These are phyloP conservation scores for Anisogramma anomala DNA, from an alignment of 2,329 filamentous ascomycete species.

Conservation along the genomic window DNA sequence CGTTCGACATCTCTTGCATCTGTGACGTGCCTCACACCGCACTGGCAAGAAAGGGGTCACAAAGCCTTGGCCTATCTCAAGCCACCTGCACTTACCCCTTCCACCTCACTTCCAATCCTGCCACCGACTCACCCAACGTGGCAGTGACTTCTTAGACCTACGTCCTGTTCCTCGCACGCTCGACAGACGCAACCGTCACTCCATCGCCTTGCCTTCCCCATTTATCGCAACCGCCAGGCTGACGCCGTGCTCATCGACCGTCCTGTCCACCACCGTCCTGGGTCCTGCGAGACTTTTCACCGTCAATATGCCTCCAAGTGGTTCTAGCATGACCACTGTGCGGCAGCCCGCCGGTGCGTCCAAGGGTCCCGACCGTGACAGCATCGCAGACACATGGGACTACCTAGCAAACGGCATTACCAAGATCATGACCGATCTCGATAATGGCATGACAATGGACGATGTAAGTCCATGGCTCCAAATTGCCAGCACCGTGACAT, in stretches of 20 bases:
- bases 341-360: constrained; percentile 35
- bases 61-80: too few species aligned
- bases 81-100: too few species aligned
- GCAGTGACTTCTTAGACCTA: too few species aligned
- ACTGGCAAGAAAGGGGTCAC: too few species aligned
- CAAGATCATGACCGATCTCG: constrained; percentile 85
- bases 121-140: too few species aligned
- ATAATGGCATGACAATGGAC: constrained; percentile 86
- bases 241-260: neutral
- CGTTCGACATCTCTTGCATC: neutral
- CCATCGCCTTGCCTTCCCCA: too few species aligned
- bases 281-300: constrained; percentile 5
- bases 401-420: constrained; percentile 83
- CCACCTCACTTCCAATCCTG: too few species aligned
- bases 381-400: constrained; percentile 51
- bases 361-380: constrained; percentile 48
- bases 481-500: neutral
- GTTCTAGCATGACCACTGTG: constrained; percentile 17
- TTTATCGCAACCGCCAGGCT: neutral
- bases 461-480: constrained; percentile 42
- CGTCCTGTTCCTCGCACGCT: too few species aligned
- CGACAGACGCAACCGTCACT: too few species aligned
- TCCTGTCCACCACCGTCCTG: constrained; percentile 8
- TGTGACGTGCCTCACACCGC: neutral
- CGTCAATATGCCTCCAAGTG: constrained; percentile 20